These are phyloP conservation scores for Mycena vitilis DNA, from an alignment of 768 basidiomycete species.

Conservation along the genomic window DNA sequence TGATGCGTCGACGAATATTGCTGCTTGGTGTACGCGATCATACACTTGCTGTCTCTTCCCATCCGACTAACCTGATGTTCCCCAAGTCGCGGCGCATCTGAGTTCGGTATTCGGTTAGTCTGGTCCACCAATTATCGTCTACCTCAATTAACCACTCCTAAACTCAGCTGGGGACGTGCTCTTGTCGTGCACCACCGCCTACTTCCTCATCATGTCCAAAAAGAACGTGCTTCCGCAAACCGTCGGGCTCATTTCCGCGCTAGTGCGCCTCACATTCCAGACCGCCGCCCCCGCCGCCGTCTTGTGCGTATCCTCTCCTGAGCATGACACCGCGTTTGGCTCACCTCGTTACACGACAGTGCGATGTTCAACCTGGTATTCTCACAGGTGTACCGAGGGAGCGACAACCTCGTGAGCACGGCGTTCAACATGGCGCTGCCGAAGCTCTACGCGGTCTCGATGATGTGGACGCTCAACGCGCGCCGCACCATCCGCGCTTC, in stretches of 20 bases:
- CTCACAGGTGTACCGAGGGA: slow-evolving; percentile 43
- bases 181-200: slow-evolving; percentile 41
- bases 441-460: slow-evolving; percentile 49
- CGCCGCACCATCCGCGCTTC: slow-evolving; percentile 39
- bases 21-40: slow-evolving; percentile 42
- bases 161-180: slow-evolving; percentile 43
- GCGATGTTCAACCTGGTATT: slow-evolving; percentile 51
- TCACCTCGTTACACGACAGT: slow-evolving; percentile 4
- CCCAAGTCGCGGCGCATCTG: slow-evolving; percentile 44
- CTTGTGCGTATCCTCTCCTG: too few species aligned
- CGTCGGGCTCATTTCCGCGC: slow-evolving; percentile 42
- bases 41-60: not conserved
- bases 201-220: slow-evolving; percentile 43
- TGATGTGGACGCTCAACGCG: slow-evolving; percentile 52
- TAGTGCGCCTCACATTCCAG: slow-evolving; percentile 46
- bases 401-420: slow-evolving; percentile 40
- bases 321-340: slow-evolving; percentile 28
- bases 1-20: slow-evolving; percentile 31
- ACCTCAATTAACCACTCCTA: not conserved
- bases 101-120: slow-evolving; percentile 43
- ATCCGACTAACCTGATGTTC: not conserved
- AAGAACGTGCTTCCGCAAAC: slow-evolving; percentile 45
- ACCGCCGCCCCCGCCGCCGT: slow-evolving; percentile 32
- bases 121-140: not conserved
- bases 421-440: slow-evolving; percentile 47